Conservation (phyloP, 2,329 filamentous ascomycete species). For the Arthroderma sp. region DNA sequence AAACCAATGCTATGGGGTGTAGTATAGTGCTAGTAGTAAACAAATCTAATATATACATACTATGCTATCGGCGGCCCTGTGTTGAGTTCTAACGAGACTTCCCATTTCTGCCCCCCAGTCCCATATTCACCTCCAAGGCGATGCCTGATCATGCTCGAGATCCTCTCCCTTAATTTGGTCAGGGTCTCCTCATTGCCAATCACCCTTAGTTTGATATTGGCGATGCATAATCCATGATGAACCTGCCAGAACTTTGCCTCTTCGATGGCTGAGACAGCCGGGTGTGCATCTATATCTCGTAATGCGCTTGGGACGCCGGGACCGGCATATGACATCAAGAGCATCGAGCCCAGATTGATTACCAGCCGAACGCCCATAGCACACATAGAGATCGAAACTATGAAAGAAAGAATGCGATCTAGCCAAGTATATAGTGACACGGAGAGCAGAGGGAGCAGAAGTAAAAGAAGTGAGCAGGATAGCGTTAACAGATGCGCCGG, state of each 20-base stretch:
- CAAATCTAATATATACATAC: no score
- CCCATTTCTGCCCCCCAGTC: constrained; percentile 68
- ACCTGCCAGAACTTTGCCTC: constrained; percentile 98
- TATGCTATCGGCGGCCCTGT: constrained; percentile 1
- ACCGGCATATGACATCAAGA: constrained; percentile 75
- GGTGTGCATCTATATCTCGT: constrained; percentile 70
- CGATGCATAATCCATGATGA: constrained; percentile 93
- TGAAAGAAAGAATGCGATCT: constrained; percentile 66
- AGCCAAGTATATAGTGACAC: constrained; percentile 71
- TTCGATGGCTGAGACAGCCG: constrained; percentile 61
- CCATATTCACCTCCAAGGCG: constrained; percentile 80
- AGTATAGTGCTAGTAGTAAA: no score
- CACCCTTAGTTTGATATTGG: constrained; percentile 72
- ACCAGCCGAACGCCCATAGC: constrained; percentile 71
- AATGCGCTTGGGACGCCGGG: constrained; percentile 59
- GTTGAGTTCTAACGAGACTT: constrained; percentile 74
- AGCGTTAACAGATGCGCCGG: constrained; percentile 91
- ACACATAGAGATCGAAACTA: constrained; percentile 82
- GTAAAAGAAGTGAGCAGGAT: constrained; percentile 66
- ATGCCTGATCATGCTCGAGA: constrained; percentile 69
- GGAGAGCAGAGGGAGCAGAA: constrained; percentile 69
- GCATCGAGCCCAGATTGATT: constrained; percentile 77
- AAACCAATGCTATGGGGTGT: no score
- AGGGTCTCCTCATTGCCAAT: constrained; percentile 58
- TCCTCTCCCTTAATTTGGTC: constrained; percentile 58